Base-by-base conservation (phyloP, 805 yeast genomes). In the Metschnikowia noctiluminum region DNA sequence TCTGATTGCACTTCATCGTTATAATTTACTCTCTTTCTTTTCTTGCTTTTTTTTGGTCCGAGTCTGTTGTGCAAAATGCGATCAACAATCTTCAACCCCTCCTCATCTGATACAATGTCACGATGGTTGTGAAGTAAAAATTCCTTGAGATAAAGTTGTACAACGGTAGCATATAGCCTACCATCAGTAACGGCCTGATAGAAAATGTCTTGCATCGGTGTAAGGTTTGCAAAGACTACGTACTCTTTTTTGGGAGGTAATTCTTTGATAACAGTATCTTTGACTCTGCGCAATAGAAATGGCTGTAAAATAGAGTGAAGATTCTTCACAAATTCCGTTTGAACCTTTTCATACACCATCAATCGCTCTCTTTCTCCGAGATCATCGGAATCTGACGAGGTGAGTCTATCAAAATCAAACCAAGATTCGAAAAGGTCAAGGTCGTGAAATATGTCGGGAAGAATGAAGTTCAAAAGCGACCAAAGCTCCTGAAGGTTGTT, bases 361-460 rank as follows among this genome's bases (percentile, higher is more conserved):
- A 70, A 75, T 52, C 67, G 76, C 27, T 76, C 72, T 16, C 64
- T 61, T 28, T 72, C 76, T 10, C 70, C 69, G 44, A 57, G 57
- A 21, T 56, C 59, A 9, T 56, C 57, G 10, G 52, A 57, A 32
- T 51, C 49, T 10, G 32, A 34, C 16, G 34, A 31, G 1, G 43
- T 38, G 37, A 85, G 62, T 36, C 80, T 83, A 40, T 82, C 80
- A 58, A 87, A 87, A 64, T 94, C 95, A 68, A 92, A 94, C 97
- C 98, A 92, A 61, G 84, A 86, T 64, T 92, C 95, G 62, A 92
- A 92, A 38, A 90, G 76, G 44, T 85, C 92, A 51, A 91, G 77
- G 65, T 92, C 98, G 38, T 88, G 88, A 64, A 92, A 92, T 28
- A 94, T 87, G 59, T 90, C 97, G 0, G 99, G 99, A 44, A 92